Base-by-base conservation (phyloP, 306 rosid genomes). In the Crotalaria pallida region DNA sequence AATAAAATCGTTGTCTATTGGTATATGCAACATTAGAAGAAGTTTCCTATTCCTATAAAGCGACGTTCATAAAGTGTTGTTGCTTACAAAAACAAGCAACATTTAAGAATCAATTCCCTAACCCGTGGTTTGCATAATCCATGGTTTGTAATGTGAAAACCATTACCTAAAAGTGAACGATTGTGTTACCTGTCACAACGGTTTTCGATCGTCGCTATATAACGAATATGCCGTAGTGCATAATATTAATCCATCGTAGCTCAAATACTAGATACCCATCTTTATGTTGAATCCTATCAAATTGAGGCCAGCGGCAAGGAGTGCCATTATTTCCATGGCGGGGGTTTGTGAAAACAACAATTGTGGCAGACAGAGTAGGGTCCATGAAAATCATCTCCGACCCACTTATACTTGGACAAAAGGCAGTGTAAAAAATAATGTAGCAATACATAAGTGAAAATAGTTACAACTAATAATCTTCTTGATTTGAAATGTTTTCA, bases 351-450 rank as follows among this genome's bases (percentile, higher is more conserved):
- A 26, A 74, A 49, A 31, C 69, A 65, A 52, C 29, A 47, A 38
- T 71, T 55, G 84, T 87, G 92, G 92, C 84, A 80, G 87, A 87
- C 92, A 84, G 36, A 70, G 74, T 74, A 52, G 76, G 75, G 71
- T 77, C 77, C 75, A 44, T 72, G 88, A 84, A 79, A 87, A 77
- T 61, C 75, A 85, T 88, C 40, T 49, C 77, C 76, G 73, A 82
- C 86, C 87, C 82, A 84, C 85, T 57, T 34, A 4, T 63, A 26
- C 47, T n/a, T 38, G 34, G 74, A 75, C 75, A 51, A n/a, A 71
- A 78, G 50, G 81, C 75, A 55, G 69, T 62, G 36, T 47, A 22
- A 59, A 69, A 61, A 72, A 22, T 50, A 72, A 22, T 50, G 55
- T 40, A 52, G 33, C 64, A 13, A 19, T 31, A 10, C 10, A 16